Base-by-base conservation (phyloP, 2,329 filamentous ascomycete genomes). In the Sporothrix pseudoabietina region DNA sequence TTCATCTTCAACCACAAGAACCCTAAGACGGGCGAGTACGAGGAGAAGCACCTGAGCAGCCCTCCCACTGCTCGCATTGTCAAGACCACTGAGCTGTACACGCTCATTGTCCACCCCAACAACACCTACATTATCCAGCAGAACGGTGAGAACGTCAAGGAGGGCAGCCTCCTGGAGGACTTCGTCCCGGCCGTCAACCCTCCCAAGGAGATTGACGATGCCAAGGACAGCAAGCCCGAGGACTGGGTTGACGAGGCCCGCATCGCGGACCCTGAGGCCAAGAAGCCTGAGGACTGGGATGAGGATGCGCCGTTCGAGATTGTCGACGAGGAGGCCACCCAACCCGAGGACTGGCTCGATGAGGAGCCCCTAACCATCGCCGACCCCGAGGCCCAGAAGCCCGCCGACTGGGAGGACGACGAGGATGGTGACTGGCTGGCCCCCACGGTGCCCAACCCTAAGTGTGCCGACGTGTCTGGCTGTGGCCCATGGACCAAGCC, bases 1-100 rank as follows among this genome's bases (percentile, higher is more conserved):
- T 97, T 99, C 87, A 99, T 99, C 84, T 97, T 99, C 90, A 96
- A 97, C 85, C 96, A 99, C 92, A 99, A 98, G 93, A 99, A 98
- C 90, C 96, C 96, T 82, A 98, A 97, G 92, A 98, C 94, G 65
- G 95, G 95, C 86, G 94, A 98, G 85, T 99, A 99, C 81, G 95
- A 99, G 89, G 96, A 99, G 92, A 99, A 99, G 91, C 96, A 99
- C 85, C 89, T 99, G 77, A 90, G 89, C 82, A 88, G 88, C 79
- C 91, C 95, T 77, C 94, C 96, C 75, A 88, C 91, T 74, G 94
- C 94, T 81, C 92, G 91, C 82, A 96, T 97, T 80, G 88, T 90
- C 86, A 98, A 98, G 91, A 91, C 93, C 76, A 92, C 93, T 76
- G 92, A 95, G 83, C 91, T 99, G 76, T 99, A 99, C 89, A 98